A percentile compares a stretch with the other conserved stretches of the same genome.
These are phyloP conservation scores for Cyberlindnera euphorbiae DNA, from an alignment of 805 yeast genomes.

Conservation along the genomic window DNA sequence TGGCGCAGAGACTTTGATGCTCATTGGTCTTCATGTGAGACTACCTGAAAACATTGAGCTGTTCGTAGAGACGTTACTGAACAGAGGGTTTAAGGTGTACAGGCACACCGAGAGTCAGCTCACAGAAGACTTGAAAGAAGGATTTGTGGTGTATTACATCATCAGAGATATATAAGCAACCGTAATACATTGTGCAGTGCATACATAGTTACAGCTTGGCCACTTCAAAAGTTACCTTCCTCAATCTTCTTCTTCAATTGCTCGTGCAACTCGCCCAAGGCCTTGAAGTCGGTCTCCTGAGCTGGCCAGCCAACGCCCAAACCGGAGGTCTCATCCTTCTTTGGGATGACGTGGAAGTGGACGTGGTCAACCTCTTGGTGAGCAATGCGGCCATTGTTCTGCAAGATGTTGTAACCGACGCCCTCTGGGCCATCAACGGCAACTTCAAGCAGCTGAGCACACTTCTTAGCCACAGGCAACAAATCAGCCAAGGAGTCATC, in stretches of 20 bases:
- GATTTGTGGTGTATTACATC: slow-evolving; percentile 44
- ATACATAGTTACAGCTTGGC: not conserved
- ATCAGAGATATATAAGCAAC: too few species aligned
- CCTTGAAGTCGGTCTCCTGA: slow-evolving; percentile 67
- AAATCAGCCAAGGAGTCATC: slow-evolving; percentile 86
- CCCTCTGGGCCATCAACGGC: slow-evolving; percentile 57
- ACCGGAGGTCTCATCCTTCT: slow-evolving; percentile 68
- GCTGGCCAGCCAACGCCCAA: slow-evolving; percentile 95
- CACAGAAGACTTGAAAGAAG: slow-evolving; percentile 31
- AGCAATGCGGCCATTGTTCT: slow-evolving; percentile 92
- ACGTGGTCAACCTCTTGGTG: slow-evolving; percentile 96
- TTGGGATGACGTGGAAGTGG: slow-evolving; percentile 95
- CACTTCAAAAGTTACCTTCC: slow-evolving; percentile 5
- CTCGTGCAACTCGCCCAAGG: slow-evolving; percentile 63
- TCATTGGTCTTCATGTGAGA: slow-evolving; percentile 51
- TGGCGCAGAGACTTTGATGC: slow-evolving; percentile 30
- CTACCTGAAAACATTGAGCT: slow-evolving; percentile 44
- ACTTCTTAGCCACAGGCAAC: slow-evolving; percentile 82
- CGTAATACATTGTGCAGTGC: too few species aligned
- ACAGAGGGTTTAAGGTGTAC: slow-evolving; percentile 32
- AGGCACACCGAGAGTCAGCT: slow-evolving; percentile 31
- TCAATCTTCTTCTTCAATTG: slow-evolving; percentile 45
- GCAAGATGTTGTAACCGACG: slow-evolving; percentile 80
- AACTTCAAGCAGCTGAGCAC: slow-evolving; percentile 67
- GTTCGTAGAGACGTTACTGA: slow-evolving; percentile 35